Evolutionary conservation across 352 stramenopile species (phyloP).

Genomic region (Pythium guiyangense): DNA sequence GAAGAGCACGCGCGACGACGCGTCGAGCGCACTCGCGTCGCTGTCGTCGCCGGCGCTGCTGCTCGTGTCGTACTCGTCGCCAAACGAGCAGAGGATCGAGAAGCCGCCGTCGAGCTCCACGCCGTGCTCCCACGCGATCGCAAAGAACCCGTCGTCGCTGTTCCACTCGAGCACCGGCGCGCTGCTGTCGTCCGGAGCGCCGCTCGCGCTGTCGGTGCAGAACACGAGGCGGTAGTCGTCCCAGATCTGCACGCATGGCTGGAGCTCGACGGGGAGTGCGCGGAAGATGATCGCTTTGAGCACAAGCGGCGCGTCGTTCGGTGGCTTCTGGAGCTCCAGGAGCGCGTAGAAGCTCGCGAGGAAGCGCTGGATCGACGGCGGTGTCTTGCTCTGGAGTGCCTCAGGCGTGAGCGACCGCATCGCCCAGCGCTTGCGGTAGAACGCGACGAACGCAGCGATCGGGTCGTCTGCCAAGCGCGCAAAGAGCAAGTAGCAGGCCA

Average conservation of each 20-base stretch:
- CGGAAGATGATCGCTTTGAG: constrained; percentile 78
- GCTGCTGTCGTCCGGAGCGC: constrained; percentile 11
- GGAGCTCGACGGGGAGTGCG: constrained; percentile 61
- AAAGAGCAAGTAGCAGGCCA: constrained; percentile 93
- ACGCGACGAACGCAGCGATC: constrained; percentile 88
- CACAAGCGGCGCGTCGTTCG: constrained; percentile 59
- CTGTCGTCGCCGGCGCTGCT: constrained; percentile 31
- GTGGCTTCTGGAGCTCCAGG: constrained; percentile 42
- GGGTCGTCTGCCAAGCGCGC: constrained; percentile 55
- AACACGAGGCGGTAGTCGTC: constrained; percentile 74
- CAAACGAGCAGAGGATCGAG: constrained; percentile 81
- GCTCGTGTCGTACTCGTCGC: constrained; percentile 59
- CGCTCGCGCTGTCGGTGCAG: constrained; percentile 33
- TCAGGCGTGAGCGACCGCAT: constrained; percentile 67
- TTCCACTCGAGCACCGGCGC: constrained; percentile 73
- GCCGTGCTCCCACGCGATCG: constrained; percentile 75
- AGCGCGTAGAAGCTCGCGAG: constrained; percentile 61
- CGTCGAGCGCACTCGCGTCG: constrained; percentile 35
- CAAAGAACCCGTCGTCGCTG: constrained; percentile 72
- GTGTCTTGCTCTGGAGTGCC: constrained; percentile 58
- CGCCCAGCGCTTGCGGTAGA: constrained; percentile 82
- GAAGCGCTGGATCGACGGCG: constrained; percentile 73
- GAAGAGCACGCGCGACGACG: constrained; percentile 66
- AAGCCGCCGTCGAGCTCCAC: constrained; percentile 77
- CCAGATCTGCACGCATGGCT: constrained; percentile 82